Evolutionary conservation across 1,284 basidiomycete species (phyloP).

Genomic region (Xerocomus minutiporus): DNA sequence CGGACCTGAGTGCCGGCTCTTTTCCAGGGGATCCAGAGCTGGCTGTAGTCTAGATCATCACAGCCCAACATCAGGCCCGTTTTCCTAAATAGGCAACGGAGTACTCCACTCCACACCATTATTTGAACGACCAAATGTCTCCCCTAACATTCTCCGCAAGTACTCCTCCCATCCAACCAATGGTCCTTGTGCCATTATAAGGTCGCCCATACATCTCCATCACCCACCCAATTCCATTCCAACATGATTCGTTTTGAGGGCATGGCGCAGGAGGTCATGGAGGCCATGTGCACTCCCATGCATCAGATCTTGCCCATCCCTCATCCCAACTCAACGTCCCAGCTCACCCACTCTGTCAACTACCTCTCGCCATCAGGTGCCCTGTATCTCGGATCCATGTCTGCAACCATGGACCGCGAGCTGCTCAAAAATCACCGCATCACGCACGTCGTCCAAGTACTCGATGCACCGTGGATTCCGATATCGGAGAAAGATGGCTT

Average conservation of each 20-base stretch:
- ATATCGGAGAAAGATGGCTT: slow-evolving; percentile 53
- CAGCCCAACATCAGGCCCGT: slow-evolving; percentile 17
- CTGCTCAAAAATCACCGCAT: slow-evolving; percentile 48
- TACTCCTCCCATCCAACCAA: not conserved
- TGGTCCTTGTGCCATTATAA: slow-evolving; percentile 4
- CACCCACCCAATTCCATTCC: not conserved
- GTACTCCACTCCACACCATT: slow-evolving; percentile 17
- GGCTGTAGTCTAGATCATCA: slow-evolving; percentile 15
- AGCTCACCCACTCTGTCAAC: slow-evolving; percentile 22
- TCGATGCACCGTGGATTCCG: slow-evolving; percentile 67
- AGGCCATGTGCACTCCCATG: slow-evolving; percentile 78
- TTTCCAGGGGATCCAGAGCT: not conserved
- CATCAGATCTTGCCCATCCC: slow-evolving; percentile 56
- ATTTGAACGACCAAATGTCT: slow-evolving; percentile 23
- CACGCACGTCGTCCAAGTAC: slow-evolving; percentile 62
- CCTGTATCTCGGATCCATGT: slow-evolving; percentile 53
- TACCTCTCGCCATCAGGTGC: slow-evolving; percentile 30
- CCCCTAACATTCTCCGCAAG: slow-evolving; percentile 14
- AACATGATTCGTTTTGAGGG: slow-evolving; percentile 70
- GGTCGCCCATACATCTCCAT: not conserved
- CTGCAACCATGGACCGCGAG: slow-evolving; percentile 48
- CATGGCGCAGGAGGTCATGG: slow-evolving; percentile 64
- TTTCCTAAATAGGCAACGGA: slow-evolving; percentile 25
- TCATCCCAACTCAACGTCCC: slow-evolving; percentile 22
- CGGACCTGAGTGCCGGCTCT: too few species aligned